phyloP scores from a whole-genome alignment of 805 yeast genomes.

The Saccharomyces paradoxus region DNA sequence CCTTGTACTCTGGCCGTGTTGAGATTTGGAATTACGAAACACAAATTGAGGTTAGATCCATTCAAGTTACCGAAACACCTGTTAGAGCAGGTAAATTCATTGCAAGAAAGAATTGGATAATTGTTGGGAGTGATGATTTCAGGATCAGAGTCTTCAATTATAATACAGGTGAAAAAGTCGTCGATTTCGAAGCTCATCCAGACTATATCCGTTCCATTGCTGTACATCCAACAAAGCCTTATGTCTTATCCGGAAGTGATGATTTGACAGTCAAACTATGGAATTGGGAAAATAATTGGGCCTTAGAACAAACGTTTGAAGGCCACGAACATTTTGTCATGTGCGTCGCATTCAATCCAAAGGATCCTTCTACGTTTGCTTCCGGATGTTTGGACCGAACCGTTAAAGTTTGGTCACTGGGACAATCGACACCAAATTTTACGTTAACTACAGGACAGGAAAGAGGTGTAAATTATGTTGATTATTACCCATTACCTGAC shows the following conservation, averaged over 20 bases:
- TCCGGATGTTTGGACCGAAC: slow-evolving; percentile 95
- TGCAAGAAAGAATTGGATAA: slow-evolving; percentile 95
- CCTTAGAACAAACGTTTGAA: slow-evolving; percentile 78
- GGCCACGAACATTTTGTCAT: slow-evolving; percentile 95
- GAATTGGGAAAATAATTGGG: slow-evolving; percentile 97
- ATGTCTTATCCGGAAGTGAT: slow-evolving; percentile 80
- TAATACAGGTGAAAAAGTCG: slow-evolving; percentile 88
- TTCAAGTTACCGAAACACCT: slow-evolving; percentile 93
- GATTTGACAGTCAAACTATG: slow-evolving; percentile 87
- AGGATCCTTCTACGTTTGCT: slow-evolving; percentile 95
- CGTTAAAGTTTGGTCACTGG: slow-evolving; percentile 93
- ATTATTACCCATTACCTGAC: slow-evolving; percentile 94
- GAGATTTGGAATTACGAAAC: slow-evolving; percentile 96
- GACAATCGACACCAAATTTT: slow-evolving; percentile 80
- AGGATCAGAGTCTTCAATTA: slow-evolving; percentile 88
- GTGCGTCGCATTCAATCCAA: slow-evolving; percentile 92
- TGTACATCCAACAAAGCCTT: slow-evolving; percentile 90
- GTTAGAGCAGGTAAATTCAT: slow-evolving; percentile 92
- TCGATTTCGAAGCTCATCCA: slow-evolving; percentile 96
- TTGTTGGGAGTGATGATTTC: slow-evolving; percentile 94
- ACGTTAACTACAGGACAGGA: slow-evolving; percentile 85
- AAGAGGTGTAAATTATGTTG: slow-evolving; percentile 92
- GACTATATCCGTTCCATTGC: slow-evolving; percentile 91
- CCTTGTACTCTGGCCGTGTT: slow-evolving; percentile 73
- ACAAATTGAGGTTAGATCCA: slow-evolving; percentile 65